Conservation (phyloP, 768 basidiomycete genomes). For the Suillus alpinus region DNA sequence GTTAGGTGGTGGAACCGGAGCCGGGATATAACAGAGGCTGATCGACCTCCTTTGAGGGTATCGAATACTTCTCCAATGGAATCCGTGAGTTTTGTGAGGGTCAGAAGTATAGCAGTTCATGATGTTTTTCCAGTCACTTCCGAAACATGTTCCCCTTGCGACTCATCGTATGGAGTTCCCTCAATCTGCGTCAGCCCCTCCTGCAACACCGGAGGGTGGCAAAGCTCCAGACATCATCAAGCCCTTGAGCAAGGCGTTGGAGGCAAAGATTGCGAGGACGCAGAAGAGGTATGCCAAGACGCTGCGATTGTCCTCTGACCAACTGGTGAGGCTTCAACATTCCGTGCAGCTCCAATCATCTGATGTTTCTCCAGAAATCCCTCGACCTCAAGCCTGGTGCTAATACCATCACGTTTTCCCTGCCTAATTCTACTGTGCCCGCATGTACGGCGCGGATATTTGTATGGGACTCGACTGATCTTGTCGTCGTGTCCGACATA, state of each 20-base stretch:
- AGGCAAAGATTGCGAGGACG: slow-evolving; percentile 3
- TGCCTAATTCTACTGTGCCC: slow-evolving; percentile 76
- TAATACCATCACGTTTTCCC: slow-evolving; percentile 91
- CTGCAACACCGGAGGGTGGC: slow-evolving; percentile 39
- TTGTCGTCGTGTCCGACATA: slow-evolving; percentile 93
- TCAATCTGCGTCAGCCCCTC: slow-evolving; percentile 42
- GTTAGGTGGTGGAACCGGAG: slow-evolving; percentile 81
- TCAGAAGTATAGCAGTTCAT: neutral
- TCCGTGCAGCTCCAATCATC: neutral
- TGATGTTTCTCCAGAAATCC: slow-evolving; percentile 56
- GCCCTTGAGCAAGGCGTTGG: slow-evolving; percentile 21
- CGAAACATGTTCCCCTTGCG: slow-evolving; percentile 1
- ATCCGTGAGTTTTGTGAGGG: slow-evolving; percentile 14
- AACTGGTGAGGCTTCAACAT: slow-evolving; percentile 60
- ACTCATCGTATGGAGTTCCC: slow-evolving; percentile 5
- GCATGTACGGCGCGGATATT: slow-evolving; percentile 93
- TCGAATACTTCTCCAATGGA: slow-evolving; percentile 22
- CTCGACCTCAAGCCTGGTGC: slow-evolving; percentile 82
- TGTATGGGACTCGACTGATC: slow-evolving; percentile 90
- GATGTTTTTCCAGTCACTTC: slow-evolving; percentile 13
- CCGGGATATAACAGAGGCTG: slow-evolving; percentile 30
- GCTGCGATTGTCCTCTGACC: slow-evolving; percentile 88
- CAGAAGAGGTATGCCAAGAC: slow-evolving; percentile 84
- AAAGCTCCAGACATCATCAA: slow-evolving; percentile 21
- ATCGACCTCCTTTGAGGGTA: slow-evolving; percentile 22